A percentile compares a stretch with the other conserved stretches of the same genome.
phyloP scores from a whole-genome alignment of 2,329 filamentous ascomycete genomes.

The Fusarium euwallaceae region DNA sequence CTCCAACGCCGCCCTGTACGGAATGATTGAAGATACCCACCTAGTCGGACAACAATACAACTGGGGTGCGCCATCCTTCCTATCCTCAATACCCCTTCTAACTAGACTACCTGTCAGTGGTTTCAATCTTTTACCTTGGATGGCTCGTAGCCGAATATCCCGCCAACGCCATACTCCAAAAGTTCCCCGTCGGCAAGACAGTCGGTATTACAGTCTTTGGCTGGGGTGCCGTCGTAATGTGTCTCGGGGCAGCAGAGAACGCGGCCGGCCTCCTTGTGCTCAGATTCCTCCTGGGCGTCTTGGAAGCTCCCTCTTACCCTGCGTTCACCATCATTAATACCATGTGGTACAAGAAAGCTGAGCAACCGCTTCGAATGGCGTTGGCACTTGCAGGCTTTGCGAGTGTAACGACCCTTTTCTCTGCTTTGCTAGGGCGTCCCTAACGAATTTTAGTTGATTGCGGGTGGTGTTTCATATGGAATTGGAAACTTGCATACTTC shows the following conservation, averaged over 20 bases:
- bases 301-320: conserved; percentile 33
- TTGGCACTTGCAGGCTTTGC: conserved; percentile 10
- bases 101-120: neutral
- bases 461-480: conserved; percentile 47
- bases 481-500: conserved; percentile 45
- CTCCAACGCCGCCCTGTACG: conserved; percentile 28
- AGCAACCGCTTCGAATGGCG: conserved; percentile 25
- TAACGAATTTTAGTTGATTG: conserved; percentile 23
- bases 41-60: conserved; percentile 25
- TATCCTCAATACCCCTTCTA: neutral
- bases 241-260: conserved; percentile 54
- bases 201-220: neutral
- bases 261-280: conserved; percentile 44
- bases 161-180: conserved; percentile 12
- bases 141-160: conserved; percentile 16
- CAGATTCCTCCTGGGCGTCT: conserved; percentile 44
- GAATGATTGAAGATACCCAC: conserved; percentile 14
- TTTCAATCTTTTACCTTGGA: conserved; percentile 29
- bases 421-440: neutral
- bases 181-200: conserved; percentile 5
- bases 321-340: conserved; percentile 5
- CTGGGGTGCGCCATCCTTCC: conserved; percentile 11
- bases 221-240: conserved; percentile 54
- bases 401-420: neutral
- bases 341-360: conserved; percentile 17